These are phyloP conservation scores for Exophiala xenobiotica DNA, from an alignment of 2,329 filamentous ascomycete species.

Conservation along the genomic window DNA sequence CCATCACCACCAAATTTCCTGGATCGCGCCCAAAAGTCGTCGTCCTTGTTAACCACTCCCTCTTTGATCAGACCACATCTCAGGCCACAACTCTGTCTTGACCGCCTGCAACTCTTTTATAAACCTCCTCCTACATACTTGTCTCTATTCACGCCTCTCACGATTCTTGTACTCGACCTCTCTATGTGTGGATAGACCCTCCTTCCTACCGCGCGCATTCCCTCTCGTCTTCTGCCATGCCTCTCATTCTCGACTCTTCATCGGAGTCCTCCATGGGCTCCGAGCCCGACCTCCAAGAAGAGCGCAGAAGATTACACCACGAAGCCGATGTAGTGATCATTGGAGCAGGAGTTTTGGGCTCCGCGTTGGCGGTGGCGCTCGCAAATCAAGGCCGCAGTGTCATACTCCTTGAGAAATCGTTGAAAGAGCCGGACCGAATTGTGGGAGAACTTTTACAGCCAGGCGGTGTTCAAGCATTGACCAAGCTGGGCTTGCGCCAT, in stretches of 20 bases:
- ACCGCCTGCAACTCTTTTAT: neutral
- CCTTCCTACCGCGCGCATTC: neutral
- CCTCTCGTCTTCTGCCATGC: constrained; percentile 19
- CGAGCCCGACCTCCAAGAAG: constrained; percentile 35
- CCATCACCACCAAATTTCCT: constrained; percentile 1
- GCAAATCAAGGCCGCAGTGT: constrained; percentile 89
- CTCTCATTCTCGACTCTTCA: constrained; percentile 31
- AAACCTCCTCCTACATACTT: neutral
- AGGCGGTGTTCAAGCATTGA: constrained; percentile 78
- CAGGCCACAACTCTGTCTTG: constrained; percentile 20
- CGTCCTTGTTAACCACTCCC: neutral
- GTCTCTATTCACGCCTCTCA: neutral
- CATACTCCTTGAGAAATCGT: constrained; percentile 79
- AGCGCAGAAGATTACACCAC: constrained; percentile 55
- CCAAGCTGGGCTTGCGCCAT: constrained; percentile 74
- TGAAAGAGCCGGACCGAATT: constrained; percentile 92
- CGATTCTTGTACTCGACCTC: constrained; percentile 1
- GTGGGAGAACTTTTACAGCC: constrained; percentile 94
- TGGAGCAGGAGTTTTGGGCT: constrained; percentile 86
- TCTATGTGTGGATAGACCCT: constrained; percentile 10
- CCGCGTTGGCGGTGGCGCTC: constrained; percentile 78
- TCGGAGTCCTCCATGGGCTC: constrained; percentile 29
- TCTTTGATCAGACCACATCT: constrained; percentile 59
- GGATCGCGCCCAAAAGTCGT: too few relatives aligned
- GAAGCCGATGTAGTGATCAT: constrained; percentile 84